Evolutionary conservation across 2,329 filamentous ascomycete species (phyloP), one percentile per base, ranked within the genome.

Genomic region (Seiridium cupressi): DNA sequence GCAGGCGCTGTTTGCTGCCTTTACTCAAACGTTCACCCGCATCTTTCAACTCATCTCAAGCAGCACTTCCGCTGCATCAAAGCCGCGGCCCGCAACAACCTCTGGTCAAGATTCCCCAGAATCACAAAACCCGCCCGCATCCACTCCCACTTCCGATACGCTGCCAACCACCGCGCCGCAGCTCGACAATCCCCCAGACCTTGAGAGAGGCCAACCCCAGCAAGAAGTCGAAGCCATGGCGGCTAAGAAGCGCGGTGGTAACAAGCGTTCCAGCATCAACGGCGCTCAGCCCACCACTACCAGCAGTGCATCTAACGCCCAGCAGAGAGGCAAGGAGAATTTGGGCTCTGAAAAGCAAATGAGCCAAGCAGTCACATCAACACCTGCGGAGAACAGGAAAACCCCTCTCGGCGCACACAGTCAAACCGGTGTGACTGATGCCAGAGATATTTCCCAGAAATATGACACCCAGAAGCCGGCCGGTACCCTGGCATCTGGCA

Each of bases 1-100:
- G 71, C 66, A 72, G 64, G 69, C 62, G 51, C 65, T 73, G 70
- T 72, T 73, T 73, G 70, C 69, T 64, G 65, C 69, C 59, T 70
- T 72, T 61, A 65, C 68, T 62, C 66, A 70, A 61, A 61, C 73
- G 60, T 69, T 68, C 61, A 62, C 65, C 63, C 67, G 67, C 64
- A 61, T 70, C 66, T 68, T 69, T 65, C 65, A 56, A 61, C 64
- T 67, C 64, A 57, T 62, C 63, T 35, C 32, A 57, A 64, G 60
- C 57, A 63, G 51, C 44, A 53, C 38, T 40, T 57, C 54, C 53
- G 3, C 38, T 42, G 51, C 40, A 26, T 35, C 51, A 55, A n/a
- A 58, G 44, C 35, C 9, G 46, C 32, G 3, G 38, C 8, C 48
- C 26, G 10, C 48, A 35, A 9, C 26, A 51, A 11, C 34, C 13